Percentiles rank a stretch among this genome's conserved stretches.
Evolutionary conservation across 2,329 filamentous ascomycete genomes (phyloP).

Genomic region (Ramularia collo-cygni): DNA sequence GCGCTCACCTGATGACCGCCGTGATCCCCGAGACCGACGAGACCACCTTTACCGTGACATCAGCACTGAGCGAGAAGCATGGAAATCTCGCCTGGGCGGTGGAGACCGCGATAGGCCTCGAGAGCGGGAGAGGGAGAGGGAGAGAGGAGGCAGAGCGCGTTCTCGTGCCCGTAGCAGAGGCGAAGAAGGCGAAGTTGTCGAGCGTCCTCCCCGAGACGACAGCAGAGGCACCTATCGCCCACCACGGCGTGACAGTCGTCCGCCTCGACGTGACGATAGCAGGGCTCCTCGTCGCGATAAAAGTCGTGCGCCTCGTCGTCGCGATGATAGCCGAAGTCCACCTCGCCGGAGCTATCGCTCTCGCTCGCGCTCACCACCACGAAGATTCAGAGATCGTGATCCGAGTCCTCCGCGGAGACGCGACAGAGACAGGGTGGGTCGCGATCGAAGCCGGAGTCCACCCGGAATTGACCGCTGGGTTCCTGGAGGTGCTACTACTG

Average conservation of each 20-base stretch:
- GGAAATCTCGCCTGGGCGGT: constrained; percentile 24
- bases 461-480: constrained; percentile 35
- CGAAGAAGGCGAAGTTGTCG: constrained; percentile 28
- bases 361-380: constrained; percentile 18
- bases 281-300: too few species aligned
- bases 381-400: constrained; percentile 9
- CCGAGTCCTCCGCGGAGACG: constrained; percentile 10
- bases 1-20: constrained; percentile 21
- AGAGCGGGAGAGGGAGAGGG: constrained; percentile 15
- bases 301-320: constrained; percentile 10
- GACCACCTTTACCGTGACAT: constrained; percentile 26
- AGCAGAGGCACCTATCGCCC: constrained; percentile 13
- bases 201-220: constrained; percentile 18
- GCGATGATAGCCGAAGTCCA: constrained; percentile 22
- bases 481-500: constrained; percentile 26
- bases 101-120: constrained; percentile 21
- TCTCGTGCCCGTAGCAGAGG: constrained; percentile 5
- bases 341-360: constrained; percentile 15
- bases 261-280: constrained; percentile 3
- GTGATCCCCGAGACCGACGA: constrained; percentile 17
- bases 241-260: constrained; percentile 10
- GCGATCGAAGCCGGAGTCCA: constrained; percentile 23
- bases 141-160: constrained; percentile 7
- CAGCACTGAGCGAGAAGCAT: constrained; percentile 28
- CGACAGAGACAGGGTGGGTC: constrained; percentile 2